phyloP scores from a whole-genome alignment of 2,329 filamentous ascomycete species.

The Ceratocystis diversiconidia region DNA sequence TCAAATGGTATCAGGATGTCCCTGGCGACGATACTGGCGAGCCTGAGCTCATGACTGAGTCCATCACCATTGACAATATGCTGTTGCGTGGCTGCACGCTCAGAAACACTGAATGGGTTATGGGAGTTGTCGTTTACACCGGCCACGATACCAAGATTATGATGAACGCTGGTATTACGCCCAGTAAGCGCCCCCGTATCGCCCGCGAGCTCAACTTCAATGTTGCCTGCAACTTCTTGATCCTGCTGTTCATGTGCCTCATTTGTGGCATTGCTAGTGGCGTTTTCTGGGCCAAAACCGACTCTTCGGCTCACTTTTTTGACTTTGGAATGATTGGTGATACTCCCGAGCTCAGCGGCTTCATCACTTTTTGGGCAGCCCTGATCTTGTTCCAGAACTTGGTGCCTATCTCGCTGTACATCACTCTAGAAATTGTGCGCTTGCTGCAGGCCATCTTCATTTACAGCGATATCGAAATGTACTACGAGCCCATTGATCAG shows the following conservation, averaged over 20 bases:
- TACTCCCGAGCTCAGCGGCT: conserved; percentile 62
- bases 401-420: conserved; percentile 95
- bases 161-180: conserved; percentile 93
- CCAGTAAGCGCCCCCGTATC: conserved; percentile 82
- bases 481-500: conserved; percentile 86
- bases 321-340: conserved; percentile 74
- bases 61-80: conserved; percentile 88
- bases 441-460: conserved; percentile 93
- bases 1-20: conserved; percentile 70
- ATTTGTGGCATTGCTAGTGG: conserved; percentile 75
- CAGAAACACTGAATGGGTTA: conserved; percentile 88
- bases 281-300: conserved; percentile 57
- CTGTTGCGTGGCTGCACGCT: conserved; percentile 86
- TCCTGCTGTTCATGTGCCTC: conserved; percentile 81
- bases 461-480: conserved; percentile 92
- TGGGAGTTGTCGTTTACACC: conserved; percentile 82
- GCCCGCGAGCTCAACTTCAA: conserved; percentile 93
- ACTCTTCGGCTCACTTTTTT: conserved; percentile 67
- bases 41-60: conserved; percentile 70
- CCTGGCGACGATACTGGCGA: conserved; percentile 46
- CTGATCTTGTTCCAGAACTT: conserved; percentile 96
- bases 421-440: conserved; percentile 88
- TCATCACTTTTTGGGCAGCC: conserved; percentile 93
- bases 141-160: conserved; percentile 97
- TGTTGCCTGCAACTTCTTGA: conserved; percentile 88